A percentile compares a stretch with the other conserved stretches of the same genome.
These are phyloP conservation scores for Claviceps paspali DNA, from an alignment of 2,329 filamentous ascomycete genomes.

Conservation along the genomic window DNA sequence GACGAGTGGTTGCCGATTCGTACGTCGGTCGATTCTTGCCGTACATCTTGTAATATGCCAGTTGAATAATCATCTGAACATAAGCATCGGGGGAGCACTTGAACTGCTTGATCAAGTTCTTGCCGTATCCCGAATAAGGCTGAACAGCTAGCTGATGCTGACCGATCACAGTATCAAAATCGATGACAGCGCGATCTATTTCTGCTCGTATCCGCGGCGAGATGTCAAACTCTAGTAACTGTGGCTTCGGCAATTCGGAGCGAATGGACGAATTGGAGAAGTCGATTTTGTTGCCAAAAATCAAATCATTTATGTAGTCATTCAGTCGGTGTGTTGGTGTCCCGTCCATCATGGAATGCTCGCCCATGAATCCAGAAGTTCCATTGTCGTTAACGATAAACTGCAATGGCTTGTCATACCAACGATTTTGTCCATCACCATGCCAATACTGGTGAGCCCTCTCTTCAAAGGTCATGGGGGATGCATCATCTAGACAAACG, in stretches of 20 bases:
- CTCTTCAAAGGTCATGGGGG: slow-evolving; percentile 87
- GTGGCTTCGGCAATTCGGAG: slow-evolving; percentile 70
- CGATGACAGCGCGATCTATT: slow-evolving; percentile 60
- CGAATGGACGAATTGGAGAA: slow-evolving; percentile 66
- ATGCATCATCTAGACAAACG: slow-evolving; percentile 82
- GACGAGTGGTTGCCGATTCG: slow-evolving; percentile 85
- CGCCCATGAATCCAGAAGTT: slow-evolving; percentile 91
- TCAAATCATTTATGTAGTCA: slow-evolving; percentile 82
- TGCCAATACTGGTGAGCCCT: slow-evolving; percentile 96
- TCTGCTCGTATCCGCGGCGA: slow-evolving; percentile 58
- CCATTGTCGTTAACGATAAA: slow-evolving; percentile 98
- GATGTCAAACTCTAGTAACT: slow-evolving; percentile 62
- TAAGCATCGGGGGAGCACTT: slow-evolving; percentile 95
- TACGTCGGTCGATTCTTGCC: slow-evolving; percentile 96
- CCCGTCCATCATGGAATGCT: slow-evolving; percentile 99
- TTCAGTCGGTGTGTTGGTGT: slow-evolving; percentile 95
- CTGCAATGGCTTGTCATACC: slow-evolving; percentile 96
- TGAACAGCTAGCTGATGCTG: slow-evolving; percentile 87
- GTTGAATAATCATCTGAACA: slow-evolving; percentile 96
- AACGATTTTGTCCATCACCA: slow-evolving; percentile 86
- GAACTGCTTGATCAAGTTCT: slow-evolving; percentile 98
- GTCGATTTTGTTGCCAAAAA: slow-evolving; percentile 89
- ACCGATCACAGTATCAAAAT: slow-evolving; percentile 70
- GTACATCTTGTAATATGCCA: slow-evolving; percentile 98
- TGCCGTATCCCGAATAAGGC: slow-evolving; percentile 93